Evolutionary conservation across 1,139 yeast species (phyloP).

Genomic region (Williopsis jadinii): DNA sequence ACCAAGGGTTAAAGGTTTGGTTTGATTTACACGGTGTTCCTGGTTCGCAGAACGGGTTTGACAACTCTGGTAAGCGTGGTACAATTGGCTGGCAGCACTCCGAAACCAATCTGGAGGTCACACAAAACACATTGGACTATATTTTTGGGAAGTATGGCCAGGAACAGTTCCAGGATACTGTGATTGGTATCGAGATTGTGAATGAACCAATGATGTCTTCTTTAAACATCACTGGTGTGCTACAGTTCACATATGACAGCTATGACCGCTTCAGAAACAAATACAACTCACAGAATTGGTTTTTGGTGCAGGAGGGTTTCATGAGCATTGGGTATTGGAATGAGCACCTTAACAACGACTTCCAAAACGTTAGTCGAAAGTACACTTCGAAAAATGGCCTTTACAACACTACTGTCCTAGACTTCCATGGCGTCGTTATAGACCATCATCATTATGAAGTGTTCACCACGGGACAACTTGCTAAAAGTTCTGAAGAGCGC

Average conservation of each 20-base stretch:
- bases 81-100: slow-evolving; percentile 45
- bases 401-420: slow-evolving; percentile 3
- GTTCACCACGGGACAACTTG: slow-evolving; percentile 38
- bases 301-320: slow-evolving; percentile 56
- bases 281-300: slow-evolving; percentile 35
- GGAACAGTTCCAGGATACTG: slow-evolving; percentile 58
- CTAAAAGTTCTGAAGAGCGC: slow-evolving; percentile 23
- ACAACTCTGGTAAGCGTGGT: slow-evolving; percentile 87
- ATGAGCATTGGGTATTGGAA: slow-evolving; percentile 45
- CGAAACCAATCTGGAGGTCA: slow-evolving; percentile 38
- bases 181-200: slow-evolving; percentile 76
- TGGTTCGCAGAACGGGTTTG: slow-evolving; percentile 97
- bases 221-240: slow-evolving; percentile 32
- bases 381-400: slow-evolving; percentile 16
- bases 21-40: slow-evolving; percentile 93
- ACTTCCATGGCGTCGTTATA: slow-evolving; percentile 39
- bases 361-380: slow-evolving; percentile 20
- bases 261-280: slow-evolving; percentile 32
- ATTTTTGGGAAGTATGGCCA: slow-evolving; percentile 59
- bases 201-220: slow-evolving; percentile 66
- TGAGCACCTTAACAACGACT: slow-evolving; percentile 32
- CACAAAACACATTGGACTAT: slow-evolving; percentile 43
- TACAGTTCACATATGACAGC: slow-evolving; percentile 35
- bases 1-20: slow-evolving; percentile 68
- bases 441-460: slow-evolving; percentile 66